phyloP scores from a whole-genome alignment of 1,284 basidiomycete genomes.

The Cryptococcus sp. region DNA sequence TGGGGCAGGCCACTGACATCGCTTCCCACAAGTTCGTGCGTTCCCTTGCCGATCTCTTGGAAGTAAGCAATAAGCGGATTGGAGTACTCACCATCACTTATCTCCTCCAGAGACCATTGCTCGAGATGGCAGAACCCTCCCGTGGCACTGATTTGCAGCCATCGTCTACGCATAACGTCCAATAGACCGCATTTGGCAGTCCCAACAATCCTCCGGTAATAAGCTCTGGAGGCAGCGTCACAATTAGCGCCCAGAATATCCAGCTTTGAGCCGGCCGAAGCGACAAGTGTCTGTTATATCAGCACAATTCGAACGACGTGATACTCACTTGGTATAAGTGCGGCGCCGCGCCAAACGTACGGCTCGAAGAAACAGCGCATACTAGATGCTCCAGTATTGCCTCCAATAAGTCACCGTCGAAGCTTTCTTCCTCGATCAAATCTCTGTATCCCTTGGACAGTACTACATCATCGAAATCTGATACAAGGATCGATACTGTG shows the following conservation, averaged over 20 bases:
- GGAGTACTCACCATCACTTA: conserved; percentile 68
- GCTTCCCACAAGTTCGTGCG: conserved; percentile 68
- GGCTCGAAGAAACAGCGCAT: conserved; percentile 57
- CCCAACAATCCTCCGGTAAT: conserved; percentile 69
- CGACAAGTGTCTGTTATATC: conserved; percentile 65
- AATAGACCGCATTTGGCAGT: conserved; percentile 66
- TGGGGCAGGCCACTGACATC: conserved; percentile 61
- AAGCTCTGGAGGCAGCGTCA: conserved; percentile 55
- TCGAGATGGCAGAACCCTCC: conserved; percentile 80
- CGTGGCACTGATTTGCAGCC: conserved; percentile 73
- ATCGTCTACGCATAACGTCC: conserved; percentile 60
- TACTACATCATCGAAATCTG: conserved; percentile 65
- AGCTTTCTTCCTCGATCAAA: conserved; percentile 68
- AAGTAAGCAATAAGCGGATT: neutral
- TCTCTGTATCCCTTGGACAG: conserved; percentile 68
- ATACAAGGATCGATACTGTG: conserved; percentile 65
- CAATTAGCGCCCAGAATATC: too few species aligned
- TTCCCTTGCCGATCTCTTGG: conserved; percentile 58
- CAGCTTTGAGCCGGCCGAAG: conserved; percentile 65
- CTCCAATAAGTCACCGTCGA: conserved; percentile 69
- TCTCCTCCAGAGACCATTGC: conserved; percentile 83
- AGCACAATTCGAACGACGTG: conserved; percentile 3
- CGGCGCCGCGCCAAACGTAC: conserved; percentile 64
- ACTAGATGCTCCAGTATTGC: conserved; percentile 66
- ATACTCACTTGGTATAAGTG: conserved; percentile 68